phyloP scores from a whole-genome alignment of 192 early-diverging fungal genomes.

The Backusella parvicylindrica region DNA sequence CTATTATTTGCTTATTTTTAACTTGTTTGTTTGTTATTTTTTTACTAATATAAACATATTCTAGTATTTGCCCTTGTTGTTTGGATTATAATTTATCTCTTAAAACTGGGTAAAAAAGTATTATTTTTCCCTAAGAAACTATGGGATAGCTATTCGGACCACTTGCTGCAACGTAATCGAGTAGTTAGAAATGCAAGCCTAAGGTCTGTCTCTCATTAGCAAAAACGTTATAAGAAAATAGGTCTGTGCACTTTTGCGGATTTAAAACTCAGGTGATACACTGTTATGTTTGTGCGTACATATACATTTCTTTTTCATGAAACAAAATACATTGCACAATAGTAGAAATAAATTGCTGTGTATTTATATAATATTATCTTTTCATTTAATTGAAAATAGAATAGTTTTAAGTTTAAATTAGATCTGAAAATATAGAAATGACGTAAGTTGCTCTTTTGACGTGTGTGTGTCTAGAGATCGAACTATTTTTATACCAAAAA shows the following conservation, averaged over 20 bases:
- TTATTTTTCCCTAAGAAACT: constrained; percentile 9
- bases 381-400: neutral
- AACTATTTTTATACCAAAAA: neutral
- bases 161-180: constrained; percentile 10
- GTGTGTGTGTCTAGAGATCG: neutral
- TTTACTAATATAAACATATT: neutral
- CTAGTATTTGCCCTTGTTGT: constrained; percentile 22
- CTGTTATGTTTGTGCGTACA: neutral
- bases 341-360: neutral
- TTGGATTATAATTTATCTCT: constrained; percentile 20
- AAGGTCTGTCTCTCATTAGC: neutral
- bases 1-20: neutral
- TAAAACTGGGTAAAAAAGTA: constrained; percentile 10
- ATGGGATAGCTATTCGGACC: neutral
- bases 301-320: neutral
- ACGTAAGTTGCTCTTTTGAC: neutral
- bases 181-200: constrained; percentile 6
- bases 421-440: neutral
- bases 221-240: neutral
- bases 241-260: neutral
- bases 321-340: constrained; percentile 1
- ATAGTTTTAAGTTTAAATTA: neutral
- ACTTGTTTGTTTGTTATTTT: neutral
- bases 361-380: neutral
- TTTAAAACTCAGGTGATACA: constrained; percentile 1